Evolutionary conservation across 345 rosid species (phyloP).

Genomic region (Citrus trifoliata): DNA sequence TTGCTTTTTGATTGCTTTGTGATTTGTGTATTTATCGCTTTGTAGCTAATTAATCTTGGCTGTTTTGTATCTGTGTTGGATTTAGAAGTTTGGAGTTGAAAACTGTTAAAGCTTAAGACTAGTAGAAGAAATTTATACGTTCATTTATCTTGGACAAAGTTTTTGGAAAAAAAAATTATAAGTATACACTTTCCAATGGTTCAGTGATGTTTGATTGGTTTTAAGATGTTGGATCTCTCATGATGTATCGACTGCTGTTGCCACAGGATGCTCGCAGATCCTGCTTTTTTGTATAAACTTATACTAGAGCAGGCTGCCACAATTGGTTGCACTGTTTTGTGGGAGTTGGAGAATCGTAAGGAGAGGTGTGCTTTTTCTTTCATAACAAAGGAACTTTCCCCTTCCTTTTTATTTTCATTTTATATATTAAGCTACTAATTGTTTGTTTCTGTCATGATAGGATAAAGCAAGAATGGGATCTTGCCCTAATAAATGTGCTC

Average conservation of each 20-base stretch:
- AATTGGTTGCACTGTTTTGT: conserved; percentile 78
- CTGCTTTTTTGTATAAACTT: conserved; percentile 78
- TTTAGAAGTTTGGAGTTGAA: not conserved
- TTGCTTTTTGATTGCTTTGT: not conserved
- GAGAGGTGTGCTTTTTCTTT: conserved; percentile 47
- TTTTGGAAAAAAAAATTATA: not conserved
- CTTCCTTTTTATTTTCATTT: not conserved
- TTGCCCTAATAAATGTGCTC: conserved; percentile 85
- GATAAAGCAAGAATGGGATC: conserved; percentile 91
- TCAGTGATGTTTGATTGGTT: not conserved
- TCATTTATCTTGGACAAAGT: not conserved
- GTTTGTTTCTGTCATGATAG: conserved; percentile 30
- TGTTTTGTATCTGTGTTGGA: not conserved
- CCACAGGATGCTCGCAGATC: conserved; percentile 92
- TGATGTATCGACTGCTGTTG: conserved; percentile 11
- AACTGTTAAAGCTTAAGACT: not conserved
- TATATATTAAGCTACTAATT: conserved; percentile 17
- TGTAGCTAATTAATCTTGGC: not conserved
- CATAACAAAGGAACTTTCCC: not conserved
- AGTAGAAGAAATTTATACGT: not conserved
- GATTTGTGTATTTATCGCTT: not conserved
- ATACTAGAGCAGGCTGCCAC: conserved; percentile 89
- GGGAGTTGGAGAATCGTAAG: conserved; percentile 88
- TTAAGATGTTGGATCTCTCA: not conserved
- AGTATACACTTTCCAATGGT: not conserved